These are phyloP conservation scores for Hypoxylon cercidicola DNA, from an alignment of 495 filamentous ascomycete genomes.

Conservation along the genomic window DNA sequence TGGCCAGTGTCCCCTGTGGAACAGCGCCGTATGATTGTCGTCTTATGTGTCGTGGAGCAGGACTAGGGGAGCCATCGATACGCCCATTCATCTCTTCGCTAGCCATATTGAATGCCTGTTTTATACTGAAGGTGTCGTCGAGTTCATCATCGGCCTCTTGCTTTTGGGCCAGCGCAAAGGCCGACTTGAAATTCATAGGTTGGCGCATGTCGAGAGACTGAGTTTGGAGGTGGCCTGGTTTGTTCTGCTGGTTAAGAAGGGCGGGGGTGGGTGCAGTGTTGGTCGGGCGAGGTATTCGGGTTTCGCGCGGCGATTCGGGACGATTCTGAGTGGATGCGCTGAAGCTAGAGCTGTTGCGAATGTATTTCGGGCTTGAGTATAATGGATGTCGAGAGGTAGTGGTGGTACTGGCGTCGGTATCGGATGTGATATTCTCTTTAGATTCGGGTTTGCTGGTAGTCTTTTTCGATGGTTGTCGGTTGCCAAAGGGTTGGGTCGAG, in stretches of 20 bases:
- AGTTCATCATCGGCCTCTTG: constrained; percentile 46
- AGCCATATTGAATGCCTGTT: constrained; percentile 43
- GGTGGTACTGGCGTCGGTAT: constrained; percentile 26
- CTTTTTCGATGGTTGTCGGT: constrained; percentile 23
- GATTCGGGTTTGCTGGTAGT: constrained; percentile 22
- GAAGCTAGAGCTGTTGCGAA: constrained; percentile 24
- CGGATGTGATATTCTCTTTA: constrained; percentile 42
- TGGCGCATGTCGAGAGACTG: constrained; percentile 47
- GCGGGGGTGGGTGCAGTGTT: constrained; percentile 11
- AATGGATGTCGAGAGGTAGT: constrained; percentile 31
- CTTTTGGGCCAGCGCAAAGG: constrained; percentile 55
- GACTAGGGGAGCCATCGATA: constrained; percentile 59
- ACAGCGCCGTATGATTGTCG: constrained; percentile 41
- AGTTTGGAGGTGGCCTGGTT: constrained; percentile 11
- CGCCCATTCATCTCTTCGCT: constrained; percentile 44
- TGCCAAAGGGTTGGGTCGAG: constrained; percentile 34
- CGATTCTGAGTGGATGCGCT: constrained; percentile 23
- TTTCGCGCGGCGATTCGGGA: constrained; percentile 45
- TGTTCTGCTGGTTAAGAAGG: constrained; percentile 11
- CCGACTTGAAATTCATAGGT: constrained; percentile 52
- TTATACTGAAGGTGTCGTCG: constrained; percentile 39
- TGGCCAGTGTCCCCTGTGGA: constrained; percentile 28
- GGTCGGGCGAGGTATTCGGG: constrained; percentile 54
- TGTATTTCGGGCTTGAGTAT: constrained; percentile 29
- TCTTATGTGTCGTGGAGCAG: constrained; percentile 53